These are phyloP conservation scores for Phaeosphaeriaceae sp. DNA, from an alignment of 2,329 filamentous ascomycete species.

Conservation along the genomic window DNA sequence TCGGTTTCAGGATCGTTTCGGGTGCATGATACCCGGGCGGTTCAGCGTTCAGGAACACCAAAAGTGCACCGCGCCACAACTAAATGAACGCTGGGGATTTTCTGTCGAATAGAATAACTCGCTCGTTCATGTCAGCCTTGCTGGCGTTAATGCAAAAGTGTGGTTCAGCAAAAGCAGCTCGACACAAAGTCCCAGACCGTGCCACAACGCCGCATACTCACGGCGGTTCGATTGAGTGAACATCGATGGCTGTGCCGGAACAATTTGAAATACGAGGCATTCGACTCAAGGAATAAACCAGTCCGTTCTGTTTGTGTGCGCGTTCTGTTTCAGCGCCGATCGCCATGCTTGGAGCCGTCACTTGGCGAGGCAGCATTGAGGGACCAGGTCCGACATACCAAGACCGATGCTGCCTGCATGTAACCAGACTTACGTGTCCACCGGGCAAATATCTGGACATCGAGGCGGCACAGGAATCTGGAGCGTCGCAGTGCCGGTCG, in stretches of 20 bases:
- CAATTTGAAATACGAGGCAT: neutral
- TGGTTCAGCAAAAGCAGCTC: neutral
- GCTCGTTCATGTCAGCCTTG: slow-evolving; percentile 2
- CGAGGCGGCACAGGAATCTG: neutral
- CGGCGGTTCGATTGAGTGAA: neutral
- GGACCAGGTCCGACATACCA: neutral
- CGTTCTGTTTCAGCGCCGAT: slow-evolving; percentile 1
- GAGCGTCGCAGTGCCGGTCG: neutral
- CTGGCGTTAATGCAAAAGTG: neutral
- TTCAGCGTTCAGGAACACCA: slow-evolving; percentile 5
- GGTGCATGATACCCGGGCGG: slow-evolving; percentile 22
- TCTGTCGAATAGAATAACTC: neutral
- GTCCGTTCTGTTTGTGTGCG: neutral
- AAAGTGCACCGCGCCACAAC: slow-evolving; percentile 8
- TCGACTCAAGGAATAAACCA: neutral
- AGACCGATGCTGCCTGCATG: neutral
- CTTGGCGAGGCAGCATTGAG: slow-evolving; percentile 2
- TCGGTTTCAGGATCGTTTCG: slow-evolving; percentile 34
- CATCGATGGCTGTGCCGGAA: neutral
- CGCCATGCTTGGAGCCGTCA: neutral
- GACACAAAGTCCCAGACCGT: neutral
- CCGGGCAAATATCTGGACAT: neutral
- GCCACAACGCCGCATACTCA: neutral
- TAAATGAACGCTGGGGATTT: neutral
- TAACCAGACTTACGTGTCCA: slow-evolving; percentile 1